Base-by-base conservation (phyloP, 352 stramenopile genomes). In the Globisporangium splendens region DNA sequence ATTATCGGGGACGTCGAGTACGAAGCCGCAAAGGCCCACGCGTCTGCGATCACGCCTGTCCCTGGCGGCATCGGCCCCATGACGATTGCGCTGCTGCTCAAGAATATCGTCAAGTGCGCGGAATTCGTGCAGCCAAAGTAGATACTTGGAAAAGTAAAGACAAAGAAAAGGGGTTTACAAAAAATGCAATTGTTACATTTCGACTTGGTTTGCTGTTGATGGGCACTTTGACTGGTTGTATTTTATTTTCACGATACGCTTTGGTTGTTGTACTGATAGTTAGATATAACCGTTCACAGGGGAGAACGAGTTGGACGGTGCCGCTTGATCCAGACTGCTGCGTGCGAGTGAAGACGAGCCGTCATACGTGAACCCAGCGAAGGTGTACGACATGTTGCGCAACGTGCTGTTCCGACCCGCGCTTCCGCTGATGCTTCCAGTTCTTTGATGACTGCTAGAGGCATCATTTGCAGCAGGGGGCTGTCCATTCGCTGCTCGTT, bases 1-100 rank as follows among this genome's bases (percentile, higher is more conserved):
- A 90, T 99, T 52, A 78, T 98, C 14, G 98, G 98, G 15, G 98
- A 99, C 75, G 97, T 99, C 17, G 79, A 98, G 74, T 99, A 96
- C 76, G 83, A 85, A 13, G 86, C 79, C 59, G 96, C 78, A 11
- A 86, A 67, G 51, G 69, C 79, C 33, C 82, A 96, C 38, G 96
- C 88, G 18, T 92, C 86, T 7, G 89, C 88, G 52, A 99, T 99
- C 72, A 99, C 97, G 28, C 98, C 98, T 1, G 98, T 99, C 47
- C 96, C 96, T 3, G 86, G 88, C 46, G 84, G 84, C 62, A 98
- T 99, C 47, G 98, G 98, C n/a, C 98, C 98, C 31, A 99, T 99
- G 97, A 99, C 95, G 28, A 96, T 98, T 63, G 91, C 94, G 15
- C 98, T 97, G 88, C 75, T 97, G 52, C 79, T 97, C 47, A 80